Conservation (phyloP, 495 filamentous ascomycete species). For the Penicillium roqueforti region DNA sequence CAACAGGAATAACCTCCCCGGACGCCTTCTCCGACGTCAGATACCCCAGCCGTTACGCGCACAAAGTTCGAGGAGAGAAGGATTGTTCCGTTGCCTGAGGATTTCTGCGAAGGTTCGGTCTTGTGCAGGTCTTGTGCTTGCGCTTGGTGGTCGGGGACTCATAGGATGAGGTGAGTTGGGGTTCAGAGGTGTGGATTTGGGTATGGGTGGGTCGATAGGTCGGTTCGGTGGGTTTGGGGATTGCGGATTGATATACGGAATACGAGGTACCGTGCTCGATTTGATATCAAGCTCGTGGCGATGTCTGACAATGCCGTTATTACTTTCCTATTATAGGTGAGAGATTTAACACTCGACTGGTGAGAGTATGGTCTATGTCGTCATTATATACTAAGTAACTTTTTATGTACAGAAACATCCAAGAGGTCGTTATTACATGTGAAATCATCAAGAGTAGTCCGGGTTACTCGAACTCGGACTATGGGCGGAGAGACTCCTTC, state of each 20-base stretch:
- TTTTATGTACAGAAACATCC: slow-evolving; percentile 8
- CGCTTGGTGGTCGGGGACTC: slow-evolving; percentile 39
- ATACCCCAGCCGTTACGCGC: slow-evolving; percentile 52
- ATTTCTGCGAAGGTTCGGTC: slow-evolving; percentile 48
- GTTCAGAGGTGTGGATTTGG: not conserved
- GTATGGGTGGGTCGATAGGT: not conserved
- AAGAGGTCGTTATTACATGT: slow-evolving; percentile 9
- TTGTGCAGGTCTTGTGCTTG: slow-evolving; percentile 35
- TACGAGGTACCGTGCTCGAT: not conserved
- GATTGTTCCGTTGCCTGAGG: slow-evolving; percentile 48
- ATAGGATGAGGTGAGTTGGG: slow-evolving; percentile 36
- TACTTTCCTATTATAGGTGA: slow-evolving; percentile 4
- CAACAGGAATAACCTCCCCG: slow-evolving; percentile 39
- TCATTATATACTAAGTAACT: not conserved
- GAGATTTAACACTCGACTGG: not conserved
- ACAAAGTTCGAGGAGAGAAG: slow-evolving; percentile 50
- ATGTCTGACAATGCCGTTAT: slow-evolving; percentile 16
- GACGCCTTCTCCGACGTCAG: slow-evolving; percentile 48
- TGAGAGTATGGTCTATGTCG: not conserved
- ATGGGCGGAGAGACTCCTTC: slow-evolving; percentile 4
- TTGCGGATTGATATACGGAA: too few species aligned
- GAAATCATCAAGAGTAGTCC: slow-evolving; percentile 5
- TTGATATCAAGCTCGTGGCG: slow-evolving; percentile 12
- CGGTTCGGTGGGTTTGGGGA: slow-evolving; percentile 2
- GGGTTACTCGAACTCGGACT: slow-evolving; percentile 5